Evolutionary conservation across 192 early-diverging fungal species (phyloP).

Genomic region (Entomortierella parvispora): DNA sequence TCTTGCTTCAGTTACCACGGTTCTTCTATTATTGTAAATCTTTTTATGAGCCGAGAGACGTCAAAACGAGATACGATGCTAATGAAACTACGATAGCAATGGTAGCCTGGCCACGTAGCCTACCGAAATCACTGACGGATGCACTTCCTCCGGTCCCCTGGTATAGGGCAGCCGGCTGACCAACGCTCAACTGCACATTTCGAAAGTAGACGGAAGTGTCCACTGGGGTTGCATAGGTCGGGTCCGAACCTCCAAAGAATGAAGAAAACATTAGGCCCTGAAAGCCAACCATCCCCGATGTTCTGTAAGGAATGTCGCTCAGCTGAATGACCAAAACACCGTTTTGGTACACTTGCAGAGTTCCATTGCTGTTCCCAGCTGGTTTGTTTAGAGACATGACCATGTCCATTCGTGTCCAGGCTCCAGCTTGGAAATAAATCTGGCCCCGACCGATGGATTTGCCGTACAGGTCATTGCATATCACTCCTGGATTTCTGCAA

Average conservation of each 20-base stretch:
- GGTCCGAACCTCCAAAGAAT: slow-evolving; percentile 61
- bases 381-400: slow-evolving; percentile 52
- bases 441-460: slow-evolving; percentile 60
- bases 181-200: slow-evolving; percentile 56
- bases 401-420: slow-evolving; percentile 59
- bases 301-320: slow-evolving; percentile 51
- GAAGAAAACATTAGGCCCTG: slow-evolving; percentile 61
- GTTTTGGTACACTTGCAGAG: slow-evolving; percentile 56
- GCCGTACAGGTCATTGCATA: slow-evolving; percentile 60
- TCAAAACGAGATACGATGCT: too few species aligned
- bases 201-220: slow-evolving; percentile 58
- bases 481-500: slow-evolving; percentile 35
- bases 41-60: too few species aligned
- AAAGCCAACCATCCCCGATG: slow-evolving; percentile 53
- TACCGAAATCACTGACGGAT: not conserved
- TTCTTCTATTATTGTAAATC: too few species aligned
- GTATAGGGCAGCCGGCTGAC: slow-evolving; percentile 42
- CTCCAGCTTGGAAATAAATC: slow-evolving; percentile 50
- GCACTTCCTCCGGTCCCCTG: slow-evolving; percentile 25
- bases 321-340: slow-evolving; percentile 38
- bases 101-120: too few species aligned
- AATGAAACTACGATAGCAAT: too few species aligned
- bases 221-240: slow-evolving; percentile 49
- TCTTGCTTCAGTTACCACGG: too few species aligned
- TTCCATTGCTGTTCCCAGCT: slow-evolving; percentile 49